Evolutionary conservation across 148 eudicot species (phyloP).

Genomic region (Persicaria maculosa): DNA sequence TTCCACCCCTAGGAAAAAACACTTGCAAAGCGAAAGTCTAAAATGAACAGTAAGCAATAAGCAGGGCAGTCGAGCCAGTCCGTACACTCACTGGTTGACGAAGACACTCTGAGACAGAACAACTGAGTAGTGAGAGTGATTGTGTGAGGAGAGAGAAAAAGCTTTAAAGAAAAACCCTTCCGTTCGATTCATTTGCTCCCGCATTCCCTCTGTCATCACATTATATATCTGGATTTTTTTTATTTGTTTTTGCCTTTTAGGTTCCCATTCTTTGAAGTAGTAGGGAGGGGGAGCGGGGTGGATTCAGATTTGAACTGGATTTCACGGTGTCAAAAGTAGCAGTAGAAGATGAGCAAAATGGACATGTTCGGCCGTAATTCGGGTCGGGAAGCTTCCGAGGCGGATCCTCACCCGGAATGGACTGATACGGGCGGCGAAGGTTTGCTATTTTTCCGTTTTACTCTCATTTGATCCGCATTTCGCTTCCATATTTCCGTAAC

Average conservation of each 20-base stretch:
- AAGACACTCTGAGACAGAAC: too few species aligned
- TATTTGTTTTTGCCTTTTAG: neutral
- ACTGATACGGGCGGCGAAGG: slow-evolving; percentile 37
- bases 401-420: slow-evolving; percentile 31
- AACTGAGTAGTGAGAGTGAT: too few species aligned
- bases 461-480: slow-evolving; percentile 1
- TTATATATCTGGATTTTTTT: neutral
- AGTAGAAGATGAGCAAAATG: slow-evolving; percentile 16
- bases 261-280: neutral
- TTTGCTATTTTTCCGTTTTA: neutral
- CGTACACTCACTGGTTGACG: too few species aligned
- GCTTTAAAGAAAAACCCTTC: too few species aligned
- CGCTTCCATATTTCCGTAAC: neutral
- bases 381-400: slow-evolving; percentile 18
- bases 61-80: too few species aligned
- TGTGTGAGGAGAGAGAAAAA: too few species aligned
- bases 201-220: neutral
- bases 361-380: slow-evolving; percentile 30
- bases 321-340: slow-evolving; percentile 3
- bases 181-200: neutral
- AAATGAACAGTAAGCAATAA: too few species aligned
- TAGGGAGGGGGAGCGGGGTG: neutral
- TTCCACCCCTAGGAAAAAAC: too few species aligned
- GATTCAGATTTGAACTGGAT: neutral
- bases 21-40: too few species aligned